Evolutionary conservation across 2,329 filamentous ascomycete genomes (phyloP).

Genomic region (Ophiocordyceps sinensis): DNA sequence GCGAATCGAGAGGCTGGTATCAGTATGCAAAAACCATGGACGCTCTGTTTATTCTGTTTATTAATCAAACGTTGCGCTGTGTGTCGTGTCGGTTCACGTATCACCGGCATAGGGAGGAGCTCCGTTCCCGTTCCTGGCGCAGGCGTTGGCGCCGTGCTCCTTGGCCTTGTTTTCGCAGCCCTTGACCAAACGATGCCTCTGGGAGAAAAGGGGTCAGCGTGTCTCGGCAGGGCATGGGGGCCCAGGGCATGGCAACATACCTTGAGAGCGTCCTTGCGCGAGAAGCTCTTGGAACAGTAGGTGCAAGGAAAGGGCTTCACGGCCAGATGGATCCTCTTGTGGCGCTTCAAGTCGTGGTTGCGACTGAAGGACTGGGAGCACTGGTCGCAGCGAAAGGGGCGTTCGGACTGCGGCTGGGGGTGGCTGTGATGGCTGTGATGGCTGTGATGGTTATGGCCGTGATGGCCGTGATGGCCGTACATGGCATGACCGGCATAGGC

Average conservation of each 20-base stretch:
- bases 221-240: not conserved
- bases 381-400: constrained; percentile 87
- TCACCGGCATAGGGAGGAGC: too few species aligned
- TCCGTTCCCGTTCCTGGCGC: constrained; percentile 6
- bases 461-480: constrained; percentile 40
- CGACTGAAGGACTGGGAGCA: constrained; percentile 91
- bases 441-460: too few species aligned
- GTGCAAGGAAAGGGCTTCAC: constrained; percentile 92
- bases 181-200: constrained; percentile 51
- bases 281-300: constrained; percentile 93
- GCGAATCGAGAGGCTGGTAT: too few species aligned
- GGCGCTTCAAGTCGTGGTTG: constrained; percentile 90
- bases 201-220: too few species aligned
- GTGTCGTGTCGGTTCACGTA: too few species aligned
- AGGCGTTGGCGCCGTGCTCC: constrained; percentile 8
- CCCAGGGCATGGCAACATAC: constrained; percentile 33
- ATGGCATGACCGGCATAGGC: constrained; percentile 45
- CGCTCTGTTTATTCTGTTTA: too few species aligned
- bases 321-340: constrained; percentile 87
- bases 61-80: too few species aligned
- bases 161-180: constrained; percentile 33
- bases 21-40: too few species aligned
- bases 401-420: constrained; percentile 45
- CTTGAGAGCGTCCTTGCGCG: constrained; percentile 91
- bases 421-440: too few species aligned